A percentile compares a stretch with the other conserved stretches of the same genome.
Conservation (phyloP, 129 eudicot genomes). For the Pulicaria dysenterica region DNA sequence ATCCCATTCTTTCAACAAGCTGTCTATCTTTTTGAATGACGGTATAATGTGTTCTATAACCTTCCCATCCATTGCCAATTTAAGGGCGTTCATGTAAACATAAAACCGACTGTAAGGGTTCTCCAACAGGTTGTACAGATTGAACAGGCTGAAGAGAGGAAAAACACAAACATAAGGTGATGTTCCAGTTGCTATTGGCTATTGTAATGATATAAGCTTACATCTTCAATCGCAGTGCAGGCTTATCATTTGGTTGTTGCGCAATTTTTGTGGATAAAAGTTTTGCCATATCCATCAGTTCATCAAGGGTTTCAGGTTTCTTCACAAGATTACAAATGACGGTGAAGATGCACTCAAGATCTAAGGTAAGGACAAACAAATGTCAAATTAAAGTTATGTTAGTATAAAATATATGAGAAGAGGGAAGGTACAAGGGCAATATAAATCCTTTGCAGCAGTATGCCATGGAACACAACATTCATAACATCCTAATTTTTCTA, state of each 20-base stretch:
- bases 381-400: background rate
- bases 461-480: background rate
- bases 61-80: conserved; percentile 71
- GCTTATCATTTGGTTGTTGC: conserved; percentile 80
- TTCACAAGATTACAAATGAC: conserved; percentile 84
- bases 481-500: background rate
- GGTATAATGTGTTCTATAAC: conserved; percentile 73
- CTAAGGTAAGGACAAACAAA: conserved; percentile 33
- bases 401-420: background rate
- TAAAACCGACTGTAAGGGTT: conserved; percentile 73
- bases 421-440: background rate
- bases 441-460: conserved; percentile 13
- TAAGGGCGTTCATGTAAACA: conserved; percentile 88
- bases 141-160: conserved; percentile 67
- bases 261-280: conserved; percentile 64
- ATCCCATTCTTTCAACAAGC: conserved; percentile 86
- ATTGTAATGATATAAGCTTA: conserved; percentile 27
- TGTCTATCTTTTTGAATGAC: conserved; percentile 76
- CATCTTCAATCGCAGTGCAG: conserved; percentile 83
- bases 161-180: background rate
- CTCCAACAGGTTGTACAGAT: conserved; percentile 86
- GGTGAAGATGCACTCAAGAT: conserved; percentile 86
- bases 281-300: conserved; percentile 77
- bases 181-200: background rate
- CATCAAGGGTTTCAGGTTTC: conserved; percentile 77